Percentiles rank a stretch among this genome's conserved stretches.
These are phyloP conservation scores for Clonostachys rosea DNA, from an alignment of 2,329 filamentous ascomycete genomes.

Conservation along the genomic window DNA sequence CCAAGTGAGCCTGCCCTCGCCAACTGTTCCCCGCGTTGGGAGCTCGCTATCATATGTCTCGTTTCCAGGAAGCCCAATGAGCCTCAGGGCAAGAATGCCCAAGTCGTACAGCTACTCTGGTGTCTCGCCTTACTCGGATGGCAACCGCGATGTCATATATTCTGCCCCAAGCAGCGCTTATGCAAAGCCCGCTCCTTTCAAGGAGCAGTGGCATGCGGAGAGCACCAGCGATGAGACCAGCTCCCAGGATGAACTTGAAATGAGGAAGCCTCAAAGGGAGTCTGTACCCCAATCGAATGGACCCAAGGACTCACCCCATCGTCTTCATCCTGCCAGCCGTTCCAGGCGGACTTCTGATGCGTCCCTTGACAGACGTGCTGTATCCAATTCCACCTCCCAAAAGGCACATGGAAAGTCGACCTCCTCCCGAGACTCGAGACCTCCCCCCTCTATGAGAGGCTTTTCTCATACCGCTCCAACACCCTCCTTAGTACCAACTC, in stretches of 20 bases:
- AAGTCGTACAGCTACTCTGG: slow-evolving; percentile 37
- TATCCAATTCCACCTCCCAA: not conserved
- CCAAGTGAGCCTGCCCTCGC: slow-evolving; percentile 27
- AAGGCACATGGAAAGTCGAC: not conserved
- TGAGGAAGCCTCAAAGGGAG: slow-evolving; percentile 16
- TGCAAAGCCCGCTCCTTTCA: slow-evolving; percentile 6
- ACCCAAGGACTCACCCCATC: slow-evolving; percentile 1
- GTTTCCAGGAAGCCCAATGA: slow-evolving; percentile 19
- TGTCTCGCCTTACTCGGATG: slow-evolving; percentile 23
- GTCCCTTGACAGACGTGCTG: slow-evolving; percentile 1
- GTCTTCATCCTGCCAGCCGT: slow-evolving; percentile 6
- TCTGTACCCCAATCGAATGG: not conserved
- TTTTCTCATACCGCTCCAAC: slow-evolving; percentile 14
- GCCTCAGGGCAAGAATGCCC: slow-evolving; percentile 7
- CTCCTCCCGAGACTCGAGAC: slow-evolving; percentile 12
- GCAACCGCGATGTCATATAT: slow-evolving; percentile 22
- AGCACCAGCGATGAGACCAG: slow-evolving; percentile 30
- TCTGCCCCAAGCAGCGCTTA: slow-evolving; percentile 13
- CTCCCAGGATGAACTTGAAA: slow-evolving; percentile 33
- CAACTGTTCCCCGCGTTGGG: slow-evolving; percentile 31
- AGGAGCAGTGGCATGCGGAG: slow-evolving; percentile 11
- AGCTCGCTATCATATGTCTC: slow-evolving; percentile 42
- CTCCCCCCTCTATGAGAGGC: slow-evolving; percentile 21
- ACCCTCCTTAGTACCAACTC: not conserved
- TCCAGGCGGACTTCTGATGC: not conserved